These are phyloP conservation scores for Moelleriella libera DNA, from an alignment of 2,329 filamentous ascomycete genomes.

Conservation along the genomic window DNA sequence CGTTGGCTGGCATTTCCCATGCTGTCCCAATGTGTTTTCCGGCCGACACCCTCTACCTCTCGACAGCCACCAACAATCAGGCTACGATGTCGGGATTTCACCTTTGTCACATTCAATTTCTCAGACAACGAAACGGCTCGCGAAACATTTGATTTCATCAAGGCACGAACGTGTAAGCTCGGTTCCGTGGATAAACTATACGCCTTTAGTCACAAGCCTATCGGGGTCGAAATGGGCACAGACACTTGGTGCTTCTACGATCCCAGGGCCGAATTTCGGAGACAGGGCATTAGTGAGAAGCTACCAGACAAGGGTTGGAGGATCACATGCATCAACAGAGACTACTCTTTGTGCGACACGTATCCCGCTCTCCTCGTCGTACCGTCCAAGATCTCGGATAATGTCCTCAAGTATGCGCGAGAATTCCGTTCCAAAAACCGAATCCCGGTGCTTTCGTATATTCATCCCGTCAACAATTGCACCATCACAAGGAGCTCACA, in stretches of 20 bases:
- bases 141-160: slow-evolving; percentile 80
- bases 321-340: slow-evolving; percentile 75
- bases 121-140: slow-evolving; percentile 57
- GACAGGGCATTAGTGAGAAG: slow-evolving; percentile 77
- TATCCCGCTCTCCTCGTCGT: slow-evolving; percentile 80
- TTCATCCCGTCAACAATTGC: slow-evolving; percentile 95
- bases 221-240: slow-evolving; percentile 56
- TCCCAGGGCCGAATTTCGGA: slow-evolving; percentile 67
- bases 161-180: slow-evolving; percentile 64
- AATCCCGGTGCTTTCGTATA: slow-evolving; percentile 81
- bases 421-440: slow-evolving; percentile 78
- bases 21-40: slow-evolving; percentile 66
- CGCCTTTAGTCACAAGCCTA: slow-evolving; percentile 73
- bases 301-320: slow-evolving; percentile 72
- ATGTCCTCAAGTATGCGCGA: slow-evolving; percentile 84
- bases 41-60: slow-evolving; percentile 56
- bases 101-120: slow-evolving; percentile 85
- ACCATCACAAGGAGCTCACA: slow-evolving; percentile 93
- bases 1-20: slow-evolving; percentile 94
- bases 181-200: slow-evolving; percentile 79
- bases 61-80: slow-evolving; percentile 69
- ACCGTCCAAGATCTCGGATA: slow-evolving; percentile 86
- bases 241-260: slow-evolving; percentile 81
- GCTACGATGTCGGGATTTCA: slow-evolving; percentile 84
- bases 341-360: slow-evolving; percentile 84